These are phyloP conservation scores for Eucalyptus guilfoylei DNA, from an alignment of 345 rosid genomes.

Conservation along the genomic window DNA sequence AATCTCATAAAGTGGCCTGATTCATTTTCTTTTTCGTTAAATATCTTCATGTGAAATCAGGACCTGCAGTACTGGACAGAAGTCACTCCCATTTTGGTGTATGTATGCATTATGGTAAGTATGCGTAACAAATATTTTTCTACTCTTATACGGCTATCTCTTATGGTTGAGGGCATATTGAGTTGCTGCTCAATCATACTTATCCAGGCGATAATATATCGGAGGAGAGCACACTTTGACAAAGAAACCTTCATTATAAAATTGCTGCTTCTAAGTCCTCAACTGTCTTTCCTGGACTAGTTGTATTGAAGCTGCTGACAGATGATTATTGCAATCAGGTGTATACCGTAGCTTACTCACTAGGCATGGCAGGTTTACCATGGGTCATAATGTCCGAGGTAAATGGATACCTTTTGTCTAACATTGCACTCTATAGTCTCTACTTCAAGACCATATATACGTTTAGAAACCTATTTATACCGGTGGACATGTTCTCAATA, in stretches of 20 bases:
- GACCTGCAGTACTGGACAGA: neutral
- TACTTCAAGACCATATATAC: neutral
- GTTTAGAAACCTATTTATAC: neutral
- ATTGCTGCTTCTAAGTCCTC: neutral
- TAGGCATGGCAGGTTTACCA: neutral
- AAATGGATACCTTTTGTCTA: neutral
- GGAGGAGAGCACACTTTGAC: neutral
- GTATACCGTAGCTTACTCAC: neutral
- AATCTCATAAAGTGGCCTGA: neutral
- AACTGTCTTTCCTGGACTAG: neutral
- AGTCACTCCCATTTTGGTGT: neutral
- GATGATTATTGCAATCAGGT: slow-evolving; percentile 15
- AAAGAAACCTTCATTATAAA: neutral
- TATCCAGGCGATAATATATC: neutral
- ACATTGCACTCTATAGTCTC: neutral
- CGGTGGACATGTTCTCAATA: neutral
- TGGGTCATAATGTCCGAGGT: slow-evolving; percentile 55
- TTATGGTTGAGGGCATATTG: neutral
- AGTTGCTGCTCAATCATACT: neutral
- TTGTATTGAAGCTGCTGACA: neutral
- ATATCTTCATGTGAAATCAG: neutral
- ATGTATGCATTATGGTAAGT: neutral
- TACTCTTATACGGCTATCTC: neutral
- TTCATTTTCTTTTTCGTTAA: neutral
- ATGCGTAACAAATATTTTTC: neutral